Evolutionary conservation across 352 stramenopile species (phyloP).

Genomic region (Globisporangium carolinianum): DNA sequence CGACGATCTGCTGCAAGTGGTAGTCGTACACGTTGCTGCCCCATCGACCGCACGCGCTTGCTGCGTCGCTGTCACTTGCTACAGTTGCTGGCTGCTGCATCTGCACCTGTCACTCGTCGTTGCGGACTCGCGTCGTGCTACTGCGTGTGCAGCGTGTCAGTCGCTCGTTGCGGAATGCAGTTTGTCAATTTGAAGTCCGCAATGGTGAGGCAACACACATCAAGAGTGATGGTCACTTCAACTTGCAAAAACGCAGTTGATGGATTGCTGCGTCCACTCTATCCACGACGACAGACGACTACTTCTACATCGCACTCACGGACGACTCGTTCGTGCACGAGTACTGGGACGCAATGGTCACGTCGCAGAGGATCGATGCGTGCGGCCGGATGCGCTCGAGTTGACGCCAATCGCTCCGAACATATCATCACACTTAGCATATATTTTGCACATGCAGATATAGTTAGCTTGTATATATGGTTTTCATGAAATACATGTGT

Average conservation of each 20-base stretch:
- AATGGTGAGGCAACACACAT: neutral
- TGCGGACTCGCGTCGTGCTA: slow-evolving; percentile 1
- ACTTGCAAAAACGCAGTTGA: slow-evolving; percentile 15
- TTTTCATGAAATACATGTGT: too few relatives aligned
- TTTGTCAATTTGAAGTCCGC: neutral
- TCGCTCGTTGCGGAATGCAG: slow-evolving; percentile 3
- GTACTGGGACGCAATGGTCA: slow-evolving; percentile 93
- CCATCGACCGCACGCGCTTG: slow-evolving; percentile 17
- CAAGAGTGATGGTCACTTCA: slow-evolving; percentile 44
- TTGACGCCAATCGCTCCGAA: neutral
- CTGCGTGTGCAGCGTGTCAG: neutral
- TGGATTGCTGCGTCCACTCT: too few relatives aligned
- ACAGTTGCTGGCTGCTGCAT: neutral
- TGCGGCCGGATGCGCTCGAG: too few relatives aligned
- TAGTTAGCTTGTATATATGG: too few relatives aligned
- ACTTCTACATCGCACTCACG: slow-evolving; percentile 92
- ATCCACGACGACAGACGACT: too few relatives aligned
- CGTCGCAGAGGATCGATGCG: slow-evolving; percentile 88
- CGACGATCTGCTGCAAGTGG: slow-evolving; percentile 22
- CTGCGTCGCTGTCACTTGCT: neutral
- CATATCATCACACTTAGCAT: neutral
- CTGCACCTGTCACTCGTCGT: neutral
- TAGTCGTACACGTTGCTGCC: slow-evolving; percentile 46
- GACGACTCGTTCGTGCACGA: slow-evolving; percentile 91
- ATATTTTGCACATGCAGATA: neutral